Base-by-base conservation (phyloP, 1,139 yeast genomes). In the Kazachstania sp. region DNA sequence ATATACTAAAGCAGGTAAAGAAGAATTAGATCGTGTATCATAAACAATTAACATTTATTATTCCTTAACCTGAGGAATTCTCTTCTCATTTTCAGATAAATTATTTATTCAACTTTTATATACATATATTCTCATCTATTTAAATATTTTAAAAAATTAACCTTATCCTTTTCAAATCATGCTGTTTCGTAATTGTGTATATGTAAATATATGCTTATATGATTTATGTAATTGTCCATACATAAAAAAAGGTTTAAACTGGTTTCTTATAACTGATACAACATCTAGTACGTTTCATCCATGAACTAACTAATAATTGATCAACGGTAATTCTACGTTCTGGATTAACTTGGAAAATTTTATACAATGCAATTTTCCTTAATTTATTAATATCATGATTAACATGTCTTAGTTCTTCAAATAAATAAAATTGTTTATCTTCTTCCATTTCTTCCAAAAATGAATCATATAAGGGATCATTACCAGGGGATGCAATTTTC, bases 1-100 rank as follows among this genome's bases (percentile, higher is more conserved):
- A 70, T 92, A 92, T 79, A 88, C 97, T 72, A 92, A 92, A 78
- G 97, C 85, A 55, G 98, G 98, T 68, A 87, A 92, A 75, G 92
- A 83, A 74, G 95, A 87, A 67, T 78, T 88, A 68, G 90, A 78
- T 70, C 82, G 79, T 40, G 37, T 40, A 19, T 19, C 29, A 20
- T 40, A 40, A 20, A 9, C 38, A 36, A 36, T 15, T 15, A 18
- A 18, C 12, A 15, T 15, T n/a, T n/a, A 36, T 6, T 3, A 7
- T n/a, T 13, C 11, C 23, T 9, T 11, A n/a, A n/a, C n/a, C n/a
- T n/a, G n/a, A n/a, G n/a, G n/a, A n/a, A n/a, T n/a, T n/a, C n/a
- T n/a, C n/a, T n/a, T n/a, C n/a, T 37, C 20, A 11, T 16, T 37
- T 20, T n/a, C n/a, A 13, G 26, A 11, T n/a, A 41, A 37, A 31